Percentiles rank a stretch among this genome's conserved stretches.
phyloP scores from a whole-genome alignment of 179 eudicot genomes.

The Spinacia oleracea region DNA sequence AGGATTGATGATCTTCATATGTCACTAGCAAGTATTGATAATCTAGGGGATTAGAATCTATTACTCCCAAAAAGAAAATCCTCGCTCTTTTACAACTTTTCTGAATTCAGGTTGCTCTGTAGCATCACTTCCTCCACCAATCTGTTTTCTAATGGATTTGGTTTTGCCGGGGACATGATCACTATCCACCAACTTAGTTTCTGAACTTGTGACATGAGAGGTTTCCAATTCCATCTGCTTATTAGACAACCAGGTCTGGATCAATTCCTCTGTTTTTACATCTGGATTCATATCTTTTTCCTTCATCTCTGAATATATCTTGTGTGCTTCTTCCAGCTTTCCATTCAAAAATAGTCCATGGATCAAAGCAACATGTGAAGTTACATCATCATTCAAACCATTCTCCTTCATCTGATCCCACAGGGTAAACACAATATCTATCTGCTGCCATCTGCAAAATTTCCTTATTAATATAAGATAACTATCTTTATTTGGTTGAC shows the following conservation, averaged over 20 bases:
- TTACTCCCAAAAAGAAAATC: constrained; percentile 47
- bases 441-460: constrained; percentile 70
- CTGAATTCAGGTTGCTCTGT: constrained; percentile 40
- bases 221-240: constrained; percentile 51
- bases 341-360: constrained; percentile 85
- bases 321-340: constrained; percentile 68
- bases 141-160: constrained; percentile 18
- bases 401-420: constrained; percentile 67
- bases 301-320: constrained; percentile 68
- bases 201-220: constrained; percentile 19
- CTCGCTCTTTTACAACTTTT: constrained; percentile 39
- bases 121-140: constrained; percentile 29
- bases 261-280: constrained; percentile 61
- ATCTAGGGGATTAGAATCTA: not conserved
- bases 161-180: constrained; percentile 19
- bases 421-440: constrained; percentile 53
- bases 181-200: constrained; percentile 21
- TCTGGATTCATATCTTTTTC: constrained; percentile 58
- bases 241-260: constrained; percentile 60
- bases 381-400: constrained; percentile 64
- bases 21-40: not conserved
- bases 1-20: not conserved
- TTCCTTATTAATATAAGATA: constrained; percentile 67
- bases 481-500: constrained; percentile 68
- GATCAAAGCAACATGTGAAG: constrained; percentile 62